Evolutionary conservation across 2,329 filamentous ascomycete species (phyloP).

Genomic region (Claviceps spartinae): DNA sequence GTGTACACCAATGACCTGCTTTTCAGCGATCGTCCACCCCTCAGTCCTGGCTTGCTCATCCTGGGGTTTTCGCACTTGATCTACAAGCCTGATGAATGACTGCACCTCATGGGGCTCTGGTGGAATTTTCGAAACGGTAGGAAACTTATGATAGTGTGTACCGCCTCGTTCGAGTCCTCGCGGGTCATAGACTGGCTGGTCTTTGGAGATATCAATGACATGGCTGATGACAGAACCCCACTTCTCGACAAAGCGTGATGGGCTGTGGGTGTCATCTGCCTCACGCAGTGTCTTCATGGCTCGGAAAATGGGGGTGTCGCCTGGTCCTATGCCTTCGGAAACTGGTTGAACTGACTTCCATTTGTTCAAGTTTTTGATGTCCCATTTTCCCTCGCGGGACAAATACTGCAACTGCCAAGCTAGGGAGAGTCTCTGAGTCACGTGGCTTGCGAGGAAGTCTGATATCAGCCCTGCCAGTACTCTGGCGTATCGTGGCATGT

Average conservation of each 20-base stretch:
- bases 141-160: conserved; percentile 71
- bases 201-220: conserved; percentile 83
- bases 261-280: conserved; percentile 72
- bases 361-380: conserved; percentile 89
- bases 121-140: conserved; percentile 83
- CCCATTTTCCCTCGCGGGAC: conserved; percentile 87
- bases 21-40: conserved; percentile 24
- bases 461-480: conserved; percentile 70
- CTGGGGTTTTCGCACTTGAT: conserved; percentile 44
- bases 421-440: conserved; percentile 66
- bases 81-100: conserved; percentile 42
- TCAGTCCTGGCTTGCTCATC: conserved; percentile 20
- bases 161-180: conserved; percentile 50
- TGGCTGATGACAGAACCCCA: conserved; percentile 58
- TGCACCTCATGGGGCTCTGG: conserved; percentile 45
- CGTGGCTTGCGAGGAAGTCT: conserved; percentile 60
- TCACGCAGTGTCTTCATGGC: conserved; percentile 90
- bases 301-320: conserved; percentile 50
- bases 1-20: conserved; percentile 62
- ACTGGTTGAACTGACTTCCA: conserved; percentile 74
- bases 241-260: conserved; percentile 52
- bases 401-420: conserved; percentile 88
- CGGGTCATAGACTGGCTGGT: conserved; percentile 80
- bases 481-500: conserved; percentile 61
- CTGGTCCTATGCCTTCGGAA: conserved; percentile 55